A percentile compares a stretch with the other conserved stretches of the same genome.
These are phyloP conservation scores for Sanguinoderma infundibulare DNA, from an alignment of 1,284 basidiomycete species.

Conservation along the genomic window DNA sequence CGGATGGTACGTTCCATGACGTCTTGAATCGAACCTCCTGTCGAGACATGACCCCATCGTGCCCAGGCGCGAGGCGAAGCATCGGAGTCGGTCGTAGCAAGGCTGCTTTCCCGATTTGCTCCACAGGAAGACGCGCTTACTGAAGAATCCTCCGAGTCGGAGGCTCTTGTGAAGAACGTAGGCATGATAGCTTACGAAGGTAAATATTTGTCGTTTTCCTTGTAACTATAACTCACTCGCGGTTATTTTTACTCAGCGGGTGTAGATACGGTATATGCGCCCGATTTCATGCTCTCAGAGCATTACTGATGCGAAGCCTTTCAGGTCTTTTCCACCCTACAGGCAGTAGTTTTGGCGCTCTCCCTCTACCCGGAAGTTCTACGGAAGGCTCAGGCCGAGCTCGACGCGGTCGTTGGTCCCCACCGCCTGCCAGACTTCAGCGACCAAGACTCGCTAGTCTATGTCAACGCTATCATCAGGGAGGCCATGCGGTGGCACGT, in stretches of 20 bases:
- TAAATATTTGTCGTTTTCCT: no score
- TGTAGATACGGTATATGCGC: not conserved
- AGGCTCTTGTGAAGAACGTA: not conserved
- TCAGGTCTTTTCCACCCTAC: constrained; percentile 27
- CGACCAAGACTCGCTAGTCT: constrained; percentile 17
- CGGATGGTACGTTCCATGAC: no score
- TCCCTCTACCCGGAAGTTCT: constrained; percentile 26
- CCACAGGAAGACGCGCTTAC: constrained; percentile 6
- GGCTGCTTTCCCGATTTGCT: not conserved
- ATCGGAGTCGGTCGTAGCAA: no score
- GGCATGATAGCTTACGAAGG: not conserved
- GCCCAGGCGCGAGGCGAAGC: no score
- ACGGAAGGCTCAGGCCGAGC: constrained; percentile 33
- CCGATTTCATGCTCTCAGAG: no score
- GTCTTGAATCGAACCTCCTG: no score
- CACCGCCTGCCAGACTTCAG: constrained; percentile 24
- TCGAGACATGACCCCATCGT: no score
- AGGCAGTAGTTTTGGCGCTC: constrained; percentile 26
- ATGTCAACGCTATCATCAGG: constrained; percentile 23
- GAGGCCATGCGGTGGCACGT: constrained; percentile 16
- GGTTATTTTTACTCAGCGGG: not conserved
- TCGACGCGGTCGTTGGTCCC: constrained; percentile 29
- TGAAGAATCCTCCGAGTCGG: no score
- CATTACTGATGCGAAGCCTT: not conserved
- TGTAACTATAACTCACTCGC: not conserved